Evolutionary conservation across 495 filamentous ascomycete species (phyloP).

Genomic region (Polyplosphaeria fusca): DNA sequence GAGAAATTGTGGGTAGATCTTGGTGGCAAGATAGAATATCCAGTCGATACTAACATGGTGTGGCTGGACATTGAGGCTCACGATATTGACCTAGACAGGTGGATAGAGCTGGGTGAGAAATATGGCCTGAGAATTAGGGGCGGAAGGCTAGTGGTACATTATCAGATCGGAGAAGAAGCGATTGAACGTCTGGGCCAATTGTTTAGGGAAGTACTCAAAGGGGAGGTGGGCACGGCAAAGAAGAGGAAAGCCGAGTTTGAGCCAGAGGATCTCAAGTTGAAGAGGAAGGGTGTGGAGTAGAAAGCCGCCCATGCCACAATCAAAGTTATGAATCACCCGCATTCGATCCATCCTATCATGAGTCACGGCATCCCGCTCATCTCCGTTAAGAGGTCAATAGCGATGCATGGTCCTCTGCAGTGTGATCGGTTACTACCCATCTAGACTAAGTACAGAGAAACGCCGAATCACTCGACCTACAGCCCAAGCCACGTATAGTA

Average conservation of each 20-base stretch:
- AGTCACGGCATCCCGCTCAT: too few relatives aligned
- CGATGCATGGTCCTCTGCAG: too few relatives aligned
- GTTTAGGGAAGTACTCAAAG: conserved; percentile 27
- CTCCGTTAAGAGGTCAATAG: too few relatives aligned
- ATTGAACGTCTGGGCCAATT: conserved; percentile 49
- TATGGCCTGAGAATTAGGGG: conserved; percentile 54
- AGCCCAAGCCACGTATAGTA: too few relatives aligned
- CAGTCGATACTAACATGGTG: conserved; percentile 89
- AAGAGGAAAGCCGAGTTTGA: conserved; percentile 5
- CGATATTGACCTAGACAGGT: conserved; percentile 45
- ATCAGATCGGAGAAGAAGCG: conserved; percentile 58
- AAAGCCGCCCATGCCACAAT: too few relatives aligned
- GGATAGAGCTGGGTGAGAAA: conserved; percentile 51
- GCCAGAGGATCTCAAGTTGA: conserved; percentile 17
- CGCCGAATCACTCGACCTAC: too few relatives aligned
- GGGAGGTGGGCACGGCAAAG: conserved; percentile 11
- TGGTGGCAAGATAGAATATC: conserved; percentile 58
- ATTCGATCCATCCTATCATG: too few relatives aligned
- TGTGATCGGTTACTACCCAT: too few relatives aligned
- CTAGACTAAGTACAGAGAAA: too few relatives aligned
- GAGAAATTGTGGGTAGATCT: conserved; percentile 49
- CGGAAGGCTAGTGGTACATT: conserved; percentile 61
- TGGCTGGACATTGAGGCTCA: conserved; percentile 73
- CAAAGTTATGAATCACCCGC: too few relatives aligned
- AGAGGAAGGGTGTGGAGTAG: conserved; percentile 20